phyloP scores from a whole-genome alignment of 2,329 filamentous ascomycete species.

The Fusarium burgessii region DNA sequence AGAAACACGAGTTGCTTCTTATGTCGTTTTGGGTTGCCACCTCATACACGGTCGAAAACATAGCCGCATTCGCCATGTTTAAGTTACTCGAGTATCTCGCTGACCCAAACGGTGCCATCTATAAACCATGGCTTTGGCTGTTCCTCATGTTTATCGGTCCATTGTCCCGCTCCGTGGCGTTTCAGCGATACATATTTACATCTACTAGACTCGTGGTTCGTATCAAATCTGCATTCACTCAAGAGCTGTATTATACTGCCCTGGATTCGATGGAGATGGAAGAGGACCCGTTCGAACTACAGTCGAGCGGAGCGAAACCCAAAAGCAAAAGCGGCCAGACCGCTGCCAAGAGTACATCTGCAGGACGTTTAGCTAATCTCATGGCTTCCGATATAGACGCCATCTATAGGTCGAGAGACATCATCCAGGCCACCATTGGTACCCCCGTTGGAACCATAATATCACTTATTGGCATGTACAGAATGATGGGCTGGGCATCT shows the following conservation, averaged over 20 bases:
- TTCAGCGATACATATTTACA: constrained; percentile 69
- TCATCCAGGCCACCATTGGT: constrained; percentile 60
- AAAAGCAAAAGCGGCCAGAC: constrained; percentile 46
- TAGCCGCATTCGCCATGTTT: constrained; percentile 67
- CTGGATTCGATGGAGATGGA: constrained; percentile 68
- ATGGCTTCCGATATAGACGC: constrained; percentile 71
- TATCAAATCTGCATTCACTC: constrained; percentile 67
- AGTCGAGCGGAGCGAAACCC: constrained; percentile 42
- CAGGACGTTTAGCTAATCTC: constrained; percentile 65
- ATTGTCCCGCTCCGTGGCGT: constrained; percentile 59
- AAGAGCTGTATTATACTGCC: constrained; percentile 68
- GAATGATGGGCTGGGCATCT: constrained; percentile 67
- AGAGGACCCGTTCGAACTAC: constrained; percentile 61
- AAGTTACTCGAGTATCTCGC: constrained; percentile 64
- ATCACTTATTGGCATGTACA: constrained; percentile 65
- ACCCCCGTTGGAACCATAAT: constrained; percentile 61
- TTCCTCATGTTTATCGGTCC: constrained; percentile 65
- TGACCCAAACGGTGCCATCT: constrained; percentile 56
- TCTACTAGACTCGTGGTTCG: constrained; percentile 68
- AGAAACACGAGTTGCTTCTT: constrained; percentile 56
- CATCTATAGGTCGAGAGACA: constrained; percentile 63
- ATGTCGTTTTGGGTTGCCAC: constrained; percentile 59
- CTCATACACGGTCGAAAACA: constrained; percentile 59
- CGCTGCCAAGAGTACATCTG: constrained; percentile 55
- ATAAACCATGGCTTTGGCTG: constrained; percentile 66